phyloP scores from a whole-genome alignment of 192 early-diverging fungal genomes.

The Podila clonocystis region DNA sequence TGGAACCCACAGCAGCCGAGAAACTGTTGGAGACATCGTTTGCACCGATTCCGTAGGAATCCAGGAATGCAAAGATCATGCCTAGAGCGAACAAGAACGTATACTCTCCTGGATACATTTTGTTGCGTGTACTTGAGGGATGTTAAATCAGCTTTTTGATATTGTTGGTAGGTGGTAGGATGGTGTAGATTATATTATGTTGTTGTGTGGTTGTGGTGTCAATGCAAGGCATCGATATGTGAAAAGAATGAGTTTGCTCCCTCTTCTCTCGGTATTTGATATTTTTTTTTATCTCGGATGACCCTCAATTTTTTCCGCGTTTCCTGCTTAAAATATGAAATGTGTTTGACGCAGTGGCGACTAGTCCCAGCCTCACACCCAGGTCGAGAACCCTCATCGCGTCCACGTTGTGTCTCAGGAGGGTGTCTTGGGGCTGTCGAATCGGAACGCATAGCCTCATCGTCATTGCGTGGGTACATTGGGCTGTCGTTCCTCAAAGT shows the following conservation, averaged over 20 bases:
- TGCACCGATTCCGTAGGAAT: constrained; percentile 83
- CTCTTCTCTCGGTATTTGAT: neutral
- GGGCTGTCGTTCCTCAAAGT: too few relatives aligned
- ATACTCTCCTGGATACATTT: constrained; percentile 49
- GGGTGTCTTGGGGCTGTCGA: too few relatives aligned
- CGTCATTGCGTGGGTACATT: too few relatives aligned
- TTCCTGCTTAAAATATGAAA: neutral
- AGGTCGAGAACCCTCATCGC: neutral
- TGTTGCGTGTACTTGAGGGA: neutral
- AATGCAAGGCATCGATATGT: neutral
- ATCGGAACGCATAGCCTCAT: too few relatives aligned
- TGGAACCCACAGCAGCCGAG: constrained; percentile 83
- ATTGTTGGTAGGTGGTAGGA: neutral
- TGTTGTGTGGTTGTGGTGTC: neutral
- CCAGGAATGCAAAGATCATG: constrained; percentile 70
- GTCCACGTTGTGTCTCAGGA: constrained; percentile 4
- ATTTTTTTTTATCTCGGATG: neutral
- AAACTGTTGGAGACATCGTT: constrained; percentile 92
- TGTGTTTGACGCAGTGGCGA: constrained; percentile 5
- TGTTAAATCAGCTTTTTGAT: neutral
- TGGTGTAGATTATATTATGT: neutral
- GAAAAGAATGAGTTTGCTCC: neutral
- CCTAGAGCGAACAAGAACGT: constrained; percentile 77
- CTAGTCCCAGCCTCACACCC: neutral
- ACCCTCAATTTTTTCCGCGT: neutral